These are phyloP conservation scores for Flaveria sonorensis DNA, from an alignment of 129 eudicot genomes.

Conservation along the genomic window DNA sequence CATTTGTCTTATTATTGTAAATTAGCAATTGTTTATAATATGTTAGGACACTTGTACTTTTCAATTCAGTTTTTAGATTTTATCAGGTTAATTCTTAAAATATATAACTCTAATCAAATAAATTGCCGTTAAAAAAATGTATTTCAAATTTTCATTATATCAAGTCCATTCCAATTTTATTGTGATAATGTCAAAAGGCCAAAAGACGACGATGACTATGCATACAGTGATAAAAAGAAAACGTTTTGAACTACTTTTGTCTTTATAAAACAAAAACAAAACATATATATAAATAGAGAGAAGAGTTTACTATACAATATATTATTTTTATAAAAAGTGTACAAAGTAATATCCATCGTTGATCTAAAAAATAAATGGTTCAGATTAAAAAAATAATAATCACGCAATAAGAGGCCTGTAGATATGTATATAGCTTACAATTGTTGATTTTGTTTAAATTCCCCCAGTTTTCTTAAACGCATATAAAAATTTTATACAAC, in stretches of 20 bases:
- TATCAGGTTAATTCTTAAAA: background rate
- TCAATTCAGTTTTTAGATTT: background rate
- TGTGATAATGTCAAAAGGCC: background rate
- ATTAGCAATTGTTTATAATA: too few relatives aligned
- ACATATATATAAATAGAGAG: background rate
- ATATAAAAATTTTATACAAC: too few relatives aligned
- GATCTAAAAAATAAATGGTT: too few relatives aligned
- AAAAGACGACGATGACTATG: background rate
- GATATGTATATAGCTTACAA: too few relatives aligned
- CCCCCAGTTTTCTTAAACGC: too few relatives aligned
- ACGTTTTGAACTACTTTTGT: background rate
- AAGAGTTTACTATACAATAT: too few relatives aligned
- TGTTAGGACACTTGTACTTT: background rate
- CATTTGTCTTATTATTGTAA: too few relatives aligned
- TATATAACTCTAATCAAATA: background rate
- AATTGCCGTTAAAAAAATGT: background rate
- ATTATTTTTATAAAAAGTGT: too few relatives aligned
- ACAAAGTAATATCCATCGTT: too few relatives aligned
- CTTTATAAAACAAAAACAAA: background rate
- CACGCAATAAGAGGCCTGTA: too few relatives aligned
- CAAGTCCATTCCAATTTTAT: constrained; percentile 6
- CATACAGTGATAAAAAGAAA: constrained; percentile 13
- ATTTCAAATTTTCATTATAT: background rate
- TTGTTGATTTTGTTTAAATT: too few relatives aligned
- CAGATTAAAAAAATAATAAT: too few relatives aligned